These are phyloP conservation scores for Lanmaoa rubissima DNA, from an alignment of 768 basidiomycete species.

Conservation along the genomic window DNA sequence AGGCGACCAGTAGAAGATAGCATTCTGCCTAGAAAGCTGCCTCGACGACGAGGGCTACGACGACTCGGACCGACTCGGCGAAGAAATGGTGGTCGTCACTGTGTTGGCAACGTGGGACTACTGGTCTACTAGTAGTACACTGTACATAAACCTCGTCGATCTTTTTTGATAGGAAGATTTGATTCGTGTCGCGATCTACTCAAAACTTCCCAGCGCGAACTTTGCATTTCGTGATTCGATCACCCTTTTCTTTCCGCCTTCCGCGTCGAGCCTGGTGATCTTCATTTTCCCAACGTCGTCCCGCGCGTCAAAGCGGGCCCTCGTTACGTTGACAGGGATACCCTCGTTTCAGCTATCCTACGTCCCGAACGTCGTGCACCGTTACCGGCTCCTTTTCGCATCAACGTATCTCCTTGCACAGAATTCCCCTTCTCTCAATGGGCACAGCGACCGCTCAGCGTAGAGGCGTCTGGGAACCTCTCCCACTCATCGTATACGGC, in stretches of 20 bases:
- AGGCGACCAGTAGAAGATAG: constrained; percentile 21
- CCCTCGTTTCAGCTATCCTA: background rate
- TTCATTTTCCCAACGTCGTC: too few species aligned
- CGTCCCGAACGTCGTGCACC: background rate
- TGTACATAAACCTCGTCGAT: background rate
- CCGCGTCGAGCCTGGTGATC: too few species aligned
- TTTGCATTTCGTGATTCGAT: too few species aligned
- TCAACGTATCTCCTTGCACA: background rate
- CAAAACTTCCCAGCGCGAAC: too few species aligned
- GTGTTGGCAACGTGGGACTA: background rate
- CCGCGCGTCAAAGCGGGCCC: background rate
- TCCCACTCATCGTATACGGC: constrained; percentile 81
- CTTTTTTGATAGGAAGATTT: background rate
- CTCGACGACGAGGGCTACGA: background rate
- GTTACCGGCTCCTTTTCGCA: background rate
- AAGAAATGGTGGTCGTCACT: too few species aligned
- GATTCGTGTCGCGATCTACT: too few species aligned
- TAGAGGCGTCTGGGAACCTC: constrained; percentile 58
- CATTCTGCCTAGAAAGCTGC: constrained; percentile 5
- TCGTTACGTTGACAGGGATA: background rate
- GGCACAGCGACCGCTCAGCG: constrained; percentile 28
- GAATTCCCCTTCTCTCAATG: constrained; percentile 6
- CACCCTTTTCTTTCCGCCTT: background rate
- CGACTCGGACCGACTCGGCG: too few species aligned
- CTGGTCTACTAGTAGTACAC: background rate